Base-by-base conservation (phyloP, 805 yeast genomes). In the Zygosaccharomyces bailii region DNA sequence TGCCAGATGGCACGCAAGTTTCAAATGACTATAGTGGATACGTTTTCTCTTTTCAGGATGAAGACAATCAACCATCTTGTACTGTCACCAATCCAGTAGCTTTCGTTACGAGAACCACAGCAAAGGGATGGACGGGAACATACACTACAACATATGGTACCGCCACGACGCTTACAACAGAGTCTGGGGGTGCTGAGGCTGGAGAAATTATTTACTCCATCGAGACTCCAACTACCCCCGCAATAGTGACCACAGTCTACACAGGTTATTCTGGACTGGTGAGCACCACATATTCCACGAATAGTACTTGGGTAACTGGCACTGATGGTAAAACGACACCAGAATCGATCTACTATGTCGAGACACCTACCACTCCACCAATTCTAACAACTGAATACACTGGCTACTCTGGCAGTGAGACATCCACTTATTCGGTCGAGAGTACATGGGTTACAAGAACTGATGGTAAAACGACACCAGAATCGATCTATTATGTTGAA, bases 401-500 rank as follows among this genome's bases (percentile, higher is more conserved):
- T 3, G 27, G 27, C 6, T 24, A 24, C 7, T 10, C n/a, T 6
- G 27, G 27, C 8, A 24, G n/a, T 2, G 5, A 3, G 11, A 24
- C 27, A 3, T 24, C 27, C n/a, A 24, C 27, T 4, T 24, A 24
- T 24, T 10, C 27, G n/a, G 11, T n/a, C 11, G 6, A 24, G 27
- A 24, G n/a, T 4, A 24, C 27, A 10, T 24, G 27, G 27, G 8
- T 24, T n/a, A 41, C 39, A 10, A 54, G 54, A 4, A 6, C 43
- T 2, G 51, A 51, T 36, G 52, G 53, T 11, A 35, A 27, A 11
- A 36, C 34, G 21, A 54, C 53, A 4, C 46, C 46, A 23, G 35
- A 43, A 13, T 48, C 52, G 3, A 16, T 47, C 16, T 50, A 50
- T 44, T 42, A 41, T 23, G 51, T 53, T 8, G 50, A 48, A 27